Conservation (phyloP, 139 green algal species). For the Penium margaritaceum region DNA sequence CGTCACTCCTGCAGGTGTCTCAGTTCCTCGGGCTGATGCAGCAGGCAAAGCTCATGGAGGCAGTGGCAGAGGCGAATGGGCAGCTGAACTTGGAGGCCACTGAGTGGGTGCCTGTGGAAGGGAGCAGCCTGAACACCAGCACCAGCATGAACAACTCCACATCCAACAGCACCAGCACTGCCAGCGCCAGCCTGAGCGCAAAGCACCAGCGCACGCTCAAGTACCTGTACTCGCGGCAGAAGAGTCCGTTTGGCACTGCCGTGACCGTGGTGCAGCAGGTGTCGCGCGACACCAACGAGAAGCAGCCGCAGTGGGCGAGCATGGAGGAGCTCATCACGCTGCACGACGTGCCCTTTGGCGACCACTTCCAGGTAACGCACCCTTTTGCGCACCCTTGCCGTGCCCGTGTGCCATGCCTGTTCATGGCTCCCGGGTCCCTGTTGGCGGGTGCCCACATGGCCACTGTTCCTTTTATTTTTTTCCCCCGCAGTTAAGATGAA, state of each 20-base stretch:
- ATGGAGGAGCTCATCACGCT: slow-evolving; percentile 38
- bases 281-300: background rate
- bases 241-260: slow-evolving; percentile 23
- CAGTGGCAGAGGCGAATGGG: slow-evolving; percentile 7
- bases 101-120: slow-evolving; percentile 16
- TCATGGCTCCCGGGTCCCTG: background rate
- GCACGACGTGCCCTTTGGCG: slow-evolving; percentile 40
- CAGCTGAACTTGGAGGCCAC: background rate
- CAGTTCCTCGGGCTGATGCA: background rate
- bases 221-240: slow-evolving; percentile 21
- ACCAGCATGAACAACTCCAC: background rate
- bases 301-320: slow-evolving; percentile 1
- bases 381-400: too few species aligned
- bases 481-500: background rate
- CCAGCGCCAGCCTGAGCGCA: background rate
- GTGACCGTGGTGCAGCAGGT: slow-evolving; percentile 32
- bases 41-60: slow-evolving; percentile 6
- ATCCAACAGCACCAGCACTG: background rate
- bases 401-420: too few species aligned
- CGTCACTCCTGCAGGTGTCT: background rate
- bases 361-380: slow-evolving; percentile 29
- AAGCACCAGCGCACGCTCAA: slow-evolving; percentile 17
- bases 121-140: background rate
- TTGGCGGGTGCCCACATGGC: background rate
- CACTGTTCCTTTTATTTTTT: background rate